Evolutionary conservation across 129 eudicot species (phyloP), one percentile per base, ranked within the genome.

Genomic region (Centrapalus pauciflorus): DNA sequence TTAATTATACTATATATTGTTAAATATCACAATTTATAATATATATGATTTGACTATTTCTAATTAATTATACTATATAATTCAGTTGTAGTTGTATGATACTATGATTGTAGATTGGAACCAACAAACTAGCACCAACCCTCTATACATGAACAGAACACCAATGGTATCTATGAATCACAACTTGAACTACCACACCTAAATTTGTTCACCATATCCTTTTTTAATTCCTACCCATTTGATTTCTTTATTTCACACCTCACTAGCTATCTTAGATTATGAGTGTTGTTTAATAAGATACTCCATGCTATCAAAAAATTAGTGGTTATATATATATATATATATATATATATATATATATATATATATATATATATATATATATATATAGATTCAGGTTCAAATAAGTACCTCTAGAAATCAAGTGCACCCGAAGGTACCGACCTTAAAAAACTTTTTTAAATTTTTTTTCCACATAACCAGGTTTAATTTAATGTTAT

Each of bases 141-240:
- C 28, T n/a, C n/a, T 46, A 20, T 50, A 32, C 37, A 61, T 61
- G 9, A 19, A 19, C 23, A 40, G 0, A 19, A 20, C 43, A 63
- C 51, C 68, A 25, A 43, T 59, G 45, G 27, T 21, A 61, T 50
- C 77, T n/a, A n/a, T n/a, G n/a, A 74, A 74, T 66, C 40, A 43
- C 73, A 65, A 55, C n/a, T n/a, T n/a, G n/a, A n/a, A n/a, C 79
- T 55, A 30, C 78, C 59, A 40, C 60, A 65, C 61, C 79, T 74
- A 64, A 54, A 41, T 73, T 74, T 67, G 78, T 65, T 74, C 67
- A 74, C 73, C 79, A 21, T 65, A 65, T 45, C 33, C 61, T 65
- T 74, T 64, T 38, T 35, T 65, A 27, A 65, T 41, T 13, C 7
- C 5, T n/a, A n/a, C 23, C 28, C n/a, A n/a, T 55, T 33, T 45